phyloP scores from a whole-genome alignment of 352 stramenopile species.

The Phytopythium vexans region DNA sequence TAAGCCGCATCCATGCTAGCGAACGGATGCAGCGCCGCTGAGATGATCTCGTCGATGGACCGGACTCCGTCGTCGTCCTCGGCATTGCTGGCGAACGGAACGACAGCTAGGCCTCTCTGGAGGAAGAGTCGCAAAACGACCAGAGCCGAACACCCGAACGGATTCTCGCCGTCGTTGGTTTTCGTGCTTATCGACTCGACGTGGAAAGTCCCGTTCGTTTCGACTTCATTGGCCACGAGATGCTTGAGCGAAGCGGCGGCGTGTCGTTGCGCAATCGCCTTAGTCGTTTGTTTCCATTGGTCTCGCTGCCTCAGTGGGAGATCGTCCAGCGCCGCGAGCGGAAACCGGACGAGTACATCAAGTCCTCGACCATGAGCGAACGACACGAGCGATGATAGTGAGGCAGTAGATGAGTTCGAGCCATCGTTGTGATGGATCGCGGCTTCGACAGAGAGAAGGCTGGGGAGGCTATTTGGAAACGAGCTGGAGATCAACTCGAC shows the following conservation, averaged over 20 bases:
- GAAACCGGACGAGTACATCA: constrained; percentile 40
- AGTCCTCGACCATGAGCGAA: constrained; percentile 45
- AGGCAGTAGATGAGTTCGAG: not conserved
- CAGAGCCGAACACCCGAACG: constrained; percentile 36
- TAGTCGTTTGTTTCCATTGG: constrained; percentile 22
- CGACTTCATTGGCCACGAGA: constrained; percentile 38
- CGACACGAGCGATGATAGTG: constrained; percentile 8
- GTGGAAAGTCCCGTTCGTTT: constrained; percentile 25
- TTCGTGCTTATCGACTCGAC: constrained; percentile 20
- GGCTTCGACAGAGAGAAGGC: constrained; percentile 15
- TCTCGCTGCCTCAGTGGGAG: constrained; percentile 12
- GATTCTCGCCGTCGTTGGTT: not conserved
- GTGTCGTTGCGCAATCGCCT: constrained; percentile 30
- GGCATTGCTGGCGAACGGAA: constrained; percentile 24
- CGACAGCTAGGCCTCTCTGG: constrained; percentile 46
- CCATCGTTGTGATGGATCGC: constrained; percentile 3
- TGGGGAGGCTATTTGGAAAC: constrained; percentile 19
- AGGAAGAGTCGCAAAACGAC: constrained; percentile 46
- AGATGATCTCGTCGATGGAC: constrained; percentile 30
- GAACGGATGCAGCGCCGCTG: constrained; percentile 40
- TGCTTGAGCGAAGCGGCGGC: constrained; percentile 33
- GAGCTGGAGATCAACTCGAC: constrained; percentile 52
- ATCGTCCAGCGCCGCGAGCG: constrained; percentile 20
- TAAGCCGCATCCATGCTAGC: constrained; percentile 22
- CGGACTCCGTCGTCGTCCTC: constrained; percentile 6